Percentiles rank a stretch among this genome's conserved stretches.
Evolutionary conservation across 306 rosid genomes (phyloP).

Genomic region (Rubus parviflorus): DNA sequence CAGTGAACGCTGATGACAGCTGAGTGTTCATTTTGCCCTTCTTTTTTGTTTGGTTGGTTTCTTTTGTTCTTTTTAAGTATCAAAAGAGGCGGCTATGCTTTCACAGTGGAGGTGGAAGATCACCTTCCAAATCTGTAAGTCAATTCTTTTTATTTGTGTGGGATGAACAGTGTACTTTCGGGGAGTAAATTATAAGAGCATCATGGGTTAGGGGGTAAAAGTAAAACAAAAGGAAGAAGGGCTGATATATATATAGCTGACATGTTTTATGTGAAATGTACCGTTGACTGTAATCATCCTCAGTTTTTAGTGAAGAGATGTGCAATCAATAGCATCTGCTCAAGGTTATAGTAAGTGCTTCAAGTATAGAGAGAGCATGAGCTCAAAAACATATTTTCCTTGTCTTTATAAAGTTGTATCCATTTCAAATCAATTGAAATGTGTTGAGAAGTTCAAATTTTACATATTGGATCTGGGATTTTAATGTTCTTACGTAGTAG

Average conservation of each 20-base stretch:
- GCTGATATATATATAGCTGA: slow-evolving; percentile 32
- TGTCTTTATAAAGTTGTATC: neutral
- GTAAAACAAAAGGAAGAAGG: slow-evolving; percentile 2
- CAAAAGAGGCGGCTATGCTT: slow-evolving; percentile 47
- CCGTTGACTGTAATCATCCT: slow-evolving; percentile 60
- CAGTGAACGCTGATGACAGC: slow-evolving; percentile 38
- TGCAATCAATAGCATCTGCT: slow-evolving; percentile 14
- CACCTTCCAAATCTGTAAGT: slow-evolving; percentile 65
- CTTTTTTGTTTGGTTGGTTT: slow-evolving; percentile 32
- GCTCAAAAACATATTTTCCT: neutral
- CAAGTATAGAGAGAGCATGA: neutral
- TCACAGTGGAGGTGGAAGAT: slow-evolving; percentile 80
- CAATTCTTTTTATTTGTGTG: slow-evolving; percentile 61
- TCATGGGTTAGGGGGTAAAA: slow-evolving; percentile 26
- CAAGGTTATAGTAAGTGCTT: neutral
- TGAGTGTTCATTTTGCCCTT: slow-evolving; percentile 39
- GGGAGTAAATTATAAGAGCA: slow-evolving; percentile 14
- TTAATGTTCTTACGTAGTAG: too few species aligned
- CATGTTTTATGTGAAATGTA: slow-evolving; percentile 33
- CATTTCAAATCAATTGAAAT: neutral
- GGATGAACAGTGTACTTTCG: slow-evolving; percentile 34
- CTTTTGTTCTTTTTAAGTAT: slow-evolving; percentile 40
- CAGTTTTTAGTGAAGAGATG: slow-evolving; percentile 81
- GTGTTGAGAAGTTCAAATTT: neutral
- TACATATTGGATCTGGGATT: too few species aligned